These are phyloP conservation scores for Albugo candida DNA, from an alignment of 352 stramenopile genomes.

Conservation along the genomic window DNA sequence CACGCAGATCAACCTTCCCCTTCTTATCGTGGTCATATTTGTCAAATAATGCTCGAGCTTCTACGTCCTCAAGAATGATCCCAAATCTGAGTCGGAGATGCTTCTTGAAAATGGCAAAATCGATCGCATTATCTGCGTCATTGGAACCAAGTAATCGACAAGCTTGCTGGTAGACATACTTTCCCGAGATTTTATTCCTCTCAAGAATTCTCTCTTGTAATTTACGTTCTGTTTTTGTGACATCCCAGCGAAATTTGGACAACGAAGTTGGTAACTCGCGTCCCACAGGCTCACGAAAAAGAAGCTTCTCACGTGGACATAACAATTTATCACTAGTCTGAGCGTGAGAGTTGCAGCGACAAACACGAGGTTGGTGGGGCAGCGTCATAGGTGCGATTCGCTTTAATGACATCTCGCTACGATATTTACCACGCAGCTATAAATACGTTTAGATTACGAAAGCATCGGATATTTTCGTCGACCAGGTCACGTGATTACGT, in stretches of 20 bases:
- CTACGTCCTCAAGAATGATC: conserved; percentile 49
- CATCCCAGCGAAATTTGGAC: conserved; percentile 53
- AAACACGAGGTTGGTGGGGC: too few relatives aligned
- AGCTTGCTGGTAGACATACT: conserved; percentile 75
- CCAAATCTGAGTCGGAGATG: conserved; percentile 60
- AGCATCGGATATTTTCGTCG: too few relatives aligned
- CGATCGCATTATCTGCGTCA: conserved; percentile 43
- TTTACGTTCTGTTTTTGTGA: conserved; percentile 64
- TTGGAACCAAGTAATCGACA: conserved; percentile 56
- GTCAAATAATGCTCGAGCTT: conserved; percentile 61
- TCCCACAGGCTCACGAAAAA: conserved; percentile 44
- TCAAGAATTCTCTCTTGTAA: conserved; percentile 74
- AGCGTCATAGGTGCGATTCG: too few relatives aligned
- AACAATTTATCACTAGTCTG: too few relatives aligned
- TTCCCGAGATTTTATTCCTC: conserved; percentile 65
- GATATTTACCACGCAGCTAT: too few relatives aligned
- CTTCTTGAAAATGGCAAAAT: conserved; percentile 53
- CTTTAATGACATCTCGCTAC: too few relatives aligned
- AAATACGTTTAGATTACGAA: too few relatives aligned
- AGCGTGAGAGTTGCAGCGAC: too few relatives aligned
- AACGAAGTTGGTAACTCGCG: conserved; percentile 30
- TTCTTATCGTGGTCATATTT: conserved; percentile 71
- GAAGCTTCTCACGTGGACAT: conserved; percentile 12
- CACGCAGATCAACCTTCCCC: conserved; percentile 60
- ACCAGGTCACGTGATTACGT: too few relatives aligned